Conservation (phyloP, 2,329 filamentous ascomycete species). For the Alternaria infectoria region DNA sequence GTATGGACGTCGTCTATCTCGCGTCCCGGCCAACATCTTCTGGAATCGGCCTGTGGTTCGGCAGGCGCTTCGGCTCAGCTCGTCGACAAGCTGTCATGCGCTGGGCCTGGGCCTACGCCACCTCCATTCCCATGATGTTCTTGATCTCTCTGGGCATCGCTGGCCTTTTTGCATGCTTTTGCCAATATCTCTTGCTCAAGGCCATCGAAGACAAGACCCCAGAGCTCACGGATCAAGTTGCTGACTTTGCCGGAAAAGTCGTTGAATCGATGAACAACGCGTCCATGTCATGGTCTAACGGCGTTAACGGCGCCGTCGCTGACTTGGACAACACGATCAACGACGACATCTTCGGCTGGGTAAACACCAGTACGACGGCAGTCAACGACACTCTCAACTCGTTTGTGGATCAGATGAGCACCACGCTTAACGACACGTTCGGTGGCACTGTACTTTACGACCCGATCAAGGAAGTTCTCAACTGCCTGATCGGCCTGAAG, state of each 20-base stretch:
- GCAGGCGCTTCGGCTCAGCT: conserved; percentile 67
- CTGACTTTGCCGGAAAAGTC: conserved; percentile 79
- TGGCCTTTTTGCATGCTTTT: conserved; percentile 81
- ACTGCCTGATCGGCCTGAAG: conserved; percentile 89
- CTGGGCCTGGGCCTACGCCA: conserved; percentile 88
- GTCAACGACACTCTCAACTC: conserved; percentile 85
- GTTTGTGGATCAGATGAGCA: conserved; percentile 79
- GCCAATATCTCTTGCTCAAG: conserved; percentile 79
- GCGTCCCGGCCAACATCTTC: conserved; percentile 81
- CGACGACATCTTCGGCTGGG: conserved; percentile 82
- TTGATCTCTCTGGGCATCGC: conserved; percentile 82
- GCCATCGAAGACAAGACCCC: conserved; percentile 78
- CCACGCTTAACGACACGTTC: conserved; percentile 77
- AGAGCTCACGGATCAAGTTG: conserved; percentile 74
- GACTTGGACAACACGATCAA: conserved; percentile 76
- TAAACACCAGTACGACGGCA: conserved; percentile 79
- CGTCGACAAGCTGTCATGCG: conserved; percentile 75
- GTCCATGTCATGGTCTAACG: conserved; percentile 76
- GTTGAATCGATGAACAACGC: conserved; percentile 74
- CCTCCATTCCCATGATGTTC: conserved; percentile 82
- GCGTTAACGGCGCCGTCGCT: conserved; percentile 75
- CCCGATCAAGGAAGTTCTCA: conserved; percentile 78
- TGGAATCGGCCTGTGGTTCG: conserved; percentile 71
- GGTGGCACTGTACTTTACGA: conserved; percentile 80
- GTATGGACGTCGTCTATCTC: conserved; percentile 88